Conservation (phyloP, 345 rosid genomes). For the Brassica incana region DNA sequence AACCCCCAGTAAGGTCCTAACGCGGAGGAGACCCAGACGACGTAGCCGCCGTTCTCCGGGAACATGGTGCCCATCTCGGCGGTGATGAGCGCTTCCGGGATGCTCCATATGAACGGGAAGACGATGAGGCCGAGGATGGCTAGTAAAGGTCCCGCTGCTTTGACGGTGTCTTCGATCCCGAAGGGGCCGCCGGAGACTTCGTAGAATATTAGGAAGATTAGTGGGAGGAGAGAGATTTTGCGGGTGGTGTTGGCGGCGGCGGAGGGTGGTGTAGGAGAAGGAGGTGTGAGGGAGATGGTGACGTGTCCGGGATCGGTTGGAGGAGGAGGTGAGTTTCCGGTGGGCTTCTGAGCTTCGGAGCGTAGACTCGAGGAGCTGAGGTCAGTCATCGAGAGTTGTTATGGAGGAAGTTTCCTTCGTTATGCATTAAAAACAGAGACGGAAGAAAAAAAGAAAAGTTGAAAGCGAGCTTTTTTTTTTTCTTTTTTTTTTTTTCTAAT, state of each 20-base stretch:
- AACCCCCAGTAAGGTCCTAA: conserved; percentile 80
- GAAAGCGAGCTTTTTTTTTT: background rate
- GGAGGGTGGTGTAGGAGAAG: background rate
- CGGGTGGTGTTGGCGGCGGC: conserved; percentile 24
- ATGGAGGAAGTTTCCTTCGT: background rate
- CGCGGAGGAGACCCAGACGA: conserved; percentile 79
- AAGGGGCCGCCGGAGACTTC: conserved; percentile 54
- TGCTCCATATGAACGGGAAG: conserved; percentile 76
- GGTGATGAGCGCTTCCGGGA: conserved; percentile 75
- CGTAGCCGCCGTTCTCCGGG: conserved; percentile 82
- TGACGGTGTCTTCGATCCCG: conserved; percentile 77
- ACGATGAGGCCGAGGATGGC: conserved; percentile 64
- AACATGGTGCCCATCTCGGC: conserved; percentile 86
- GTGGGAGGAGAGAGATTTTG: conserved; percentile 62
- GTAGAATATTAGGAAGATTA: conserved; percentile 38
- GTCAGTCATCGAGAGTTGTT: background rate
- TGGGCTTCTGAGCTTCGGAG: background rate
- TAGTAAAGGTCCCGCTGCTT: conserved; percentile 69
- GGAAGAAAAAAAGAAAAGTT: background rate
- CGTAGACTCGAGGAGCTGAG: background rate
- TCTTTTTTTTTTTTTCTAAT: background rate
- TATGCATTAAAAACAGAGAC: background rate
- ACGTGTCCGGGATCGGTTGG: background rate
- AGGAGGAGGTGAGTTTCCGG: background rate
- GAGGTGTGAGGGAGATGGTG: background rate